Evolutionary conservation across 345 rosid species (phyloP).

Genomic region (Excoecaria cochinchinensis): DNA sequence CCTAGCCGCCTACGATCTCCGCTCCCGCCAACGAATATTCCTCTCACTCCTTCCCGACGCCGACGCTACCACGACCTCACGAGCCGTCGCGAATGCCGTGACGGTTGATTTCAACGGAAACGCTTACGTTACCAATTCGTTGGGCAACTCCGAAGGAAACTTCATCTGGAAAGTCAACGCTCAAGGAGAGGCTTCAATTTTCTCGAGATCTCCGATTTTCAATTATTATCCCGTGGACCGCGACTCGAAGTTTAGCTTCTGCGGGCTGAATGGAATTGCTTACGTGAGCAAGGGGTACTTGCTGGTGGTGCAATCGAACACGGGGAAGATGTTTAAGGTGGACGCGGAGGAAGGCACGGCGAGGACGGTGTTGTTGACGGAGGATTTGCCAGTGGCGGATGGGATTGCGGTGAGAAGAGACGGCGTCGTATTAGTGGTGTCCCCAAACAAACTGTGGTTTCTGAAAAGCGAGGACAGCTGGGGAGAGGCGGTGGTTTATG

Average conservation of each 20-base stretch:
- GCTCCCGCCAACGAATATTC: conserved; percentile 41
- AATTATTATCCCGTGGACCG: conserved; percentile 43
- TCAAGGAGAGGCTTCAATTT: conserved; percentile 61
- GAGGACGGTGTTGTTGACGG: conserved; percentile 46
- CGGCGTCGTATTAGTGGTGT: conserved; percentile 65
- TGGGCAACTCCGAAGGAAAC: conserved; percentile 47
- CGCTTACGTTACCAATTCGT: conserved; percentile 74
- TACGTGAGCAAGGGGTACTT: conserved; percentile 79
- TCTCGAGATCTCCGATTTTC: conserved; percentile 59
- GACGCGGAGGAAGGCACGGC: conserved; percentile 66
- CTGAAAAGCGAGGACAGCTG: conserved; percentile 72
- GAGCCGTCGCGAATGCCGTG: conserved; percentile 62
- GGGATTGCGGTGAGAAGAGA: conserved; percentile 61
- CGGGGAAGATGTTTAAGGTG: conserved; percentile 84
- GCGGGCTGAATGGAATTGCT: conserved; percentile 73
- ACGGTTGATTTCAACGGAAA: conserved; percentile 69
- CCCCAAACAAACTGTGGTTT: conserved; percentile 56
- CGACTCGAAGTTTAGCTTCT: conserved; percentile 35
- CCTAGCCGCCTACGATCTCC: conserved; percentile 85
- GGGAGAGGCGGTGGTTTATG: conserved; percentile 71
- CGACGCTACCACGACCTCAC: conserved; percentile 13
- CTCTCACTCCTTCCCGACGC: conserved; percentile 37
- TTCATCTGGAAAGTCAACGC: conserved; percentile 79
- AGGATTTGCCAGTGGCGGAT: conserved; percentile 54
- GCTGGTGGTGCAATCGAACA: conserved; percentile 74